Evolutionary conservation across 768 basidiomycete species (phyloP), one percentile per base, ranked within the genome.

Genomic region (Ramaria sp.): DNA sequence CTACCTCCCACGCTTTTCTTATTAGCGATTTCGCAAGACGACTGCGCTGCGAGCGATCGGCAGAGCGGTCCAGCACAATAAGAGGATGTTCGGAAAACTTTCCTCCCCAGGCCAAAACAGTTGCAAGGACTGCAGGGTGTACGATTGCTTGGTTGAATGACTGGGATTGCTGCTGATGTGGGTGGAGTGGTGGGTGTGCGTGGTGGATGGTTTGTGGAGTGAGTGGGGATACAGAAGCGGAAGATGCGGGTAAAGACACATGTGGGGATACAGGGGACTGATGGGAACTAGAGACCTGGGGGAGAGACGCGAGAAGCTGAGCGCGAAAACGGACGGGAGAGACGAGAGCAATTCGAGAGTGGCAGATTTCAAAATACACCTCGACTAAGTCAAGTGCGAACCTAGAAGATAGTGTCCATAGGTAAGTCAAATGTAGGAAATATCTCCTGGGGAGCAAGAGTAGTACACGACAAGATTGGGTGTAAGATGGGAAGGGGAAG

Each of bases 331-430:
- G 80, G 24, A 77, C 71, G 56, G 89, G 88, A 70, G 91, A 88
- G 66, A 94, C 80, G 49, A 93, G 78, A 48, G 93, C 91, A 56
- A 89, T 74, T 53, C 93, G 83, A 24, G 87, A 85, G 67, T 94
- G 91, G 38, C 89, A 86, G 57, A 88, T 88, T 67, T 94, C 89
- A 66, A 95, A 94, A 71, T 85, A 97, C 43, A 94, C 90, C 69
- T 96, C 91, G 63, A 95, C 83, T 51, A 96, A 83, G 70, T 97
- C 92, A 50, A 86, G 79, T 2, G 91, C 86, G 63, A 97, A 88
- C 69, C 93, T 96, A 63, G 54, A 41, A 41, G 13, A 41, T 41
- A 16, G 20, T 16, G 39, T 12, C 7, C 32, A 34, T 34, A 34
- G 32, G 60, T 34, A 57, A 43, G 61, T 44, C 42, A 59, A 13